These are phyloP conservation scores for Scopulariopsis brevicaulis DNA, from an alignment of 2,329 filamentous ascomycete genomes.

Conservation along the genomic window DNA sequence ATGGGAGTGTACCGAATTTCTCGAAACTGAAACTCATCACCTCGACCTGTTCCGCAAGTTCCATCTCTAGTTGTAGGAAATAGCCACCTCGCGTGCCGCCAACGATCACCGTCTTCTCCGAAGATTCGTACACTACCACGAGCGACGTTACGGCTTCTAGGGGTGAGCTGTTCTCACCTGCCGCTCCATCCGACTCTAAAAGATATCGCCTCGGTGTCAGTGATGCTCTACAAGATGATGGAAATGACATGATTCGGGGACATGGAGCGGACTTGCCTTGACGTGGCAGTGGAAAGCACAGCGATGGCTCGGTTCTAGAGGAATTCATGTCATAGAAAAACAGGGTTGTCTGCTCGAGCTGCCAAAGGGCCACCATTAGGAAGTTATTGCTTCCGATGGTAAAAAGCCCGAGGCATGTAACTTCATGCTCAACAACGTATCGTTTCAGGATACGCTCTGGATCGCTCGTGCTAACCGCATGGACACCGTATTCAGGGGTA, in stretches of 20 bases:
- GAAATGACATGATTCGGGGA: neutral
- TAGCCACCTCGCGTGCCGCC: slow-evolving; percentile 41
- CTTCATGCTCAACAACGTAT: slow-evolving; percentile 18
- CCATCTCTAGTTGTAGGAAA: slow-evolving; percentile 26
- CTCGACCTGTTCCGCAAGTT: slow-evolving; percentile 10
- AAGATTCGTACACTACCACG: slow-evolving; percentile 16
- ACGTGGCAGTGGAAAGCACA: neutral
- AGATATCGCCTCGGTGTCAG: neutral
- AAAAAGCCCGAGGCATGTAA: slow-evolving; percentile 31
- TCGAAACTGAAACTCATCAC: slow-evolving; percentile 16
- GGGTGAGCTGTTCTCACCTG: neutral
- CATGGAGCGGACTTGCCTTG: neutral
- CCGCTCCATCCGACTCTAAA: neutral
- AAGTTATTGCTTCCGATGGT: slow-evolving; percentile 10
- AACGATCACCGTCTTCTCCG: slow-evolving; percentile 19
- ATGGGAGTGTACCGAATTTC: slow-evolving; percentile 22
- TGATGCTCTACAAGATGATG: neutral
- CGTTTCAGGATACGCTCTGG: neutral
- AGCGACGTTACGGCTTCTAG: slow-evolving; percentile 36
- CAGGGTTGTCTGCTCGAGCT: slow-evolving; percentile 5
- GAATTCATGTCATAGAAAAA: slow-evolving; percentile 4
- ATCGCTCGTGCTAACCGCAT: neutral
- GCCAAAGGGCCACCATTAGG: slow-evolving; percentile 17
- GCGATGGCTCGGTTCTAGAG: neutral
- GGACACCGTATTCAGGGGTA: neutral